Evolutionary conservation across 108 stramenopile species (phyloP), one percentile per base, ranked within the genome.

Genomic region (Cyclotella sp.): DNA sequence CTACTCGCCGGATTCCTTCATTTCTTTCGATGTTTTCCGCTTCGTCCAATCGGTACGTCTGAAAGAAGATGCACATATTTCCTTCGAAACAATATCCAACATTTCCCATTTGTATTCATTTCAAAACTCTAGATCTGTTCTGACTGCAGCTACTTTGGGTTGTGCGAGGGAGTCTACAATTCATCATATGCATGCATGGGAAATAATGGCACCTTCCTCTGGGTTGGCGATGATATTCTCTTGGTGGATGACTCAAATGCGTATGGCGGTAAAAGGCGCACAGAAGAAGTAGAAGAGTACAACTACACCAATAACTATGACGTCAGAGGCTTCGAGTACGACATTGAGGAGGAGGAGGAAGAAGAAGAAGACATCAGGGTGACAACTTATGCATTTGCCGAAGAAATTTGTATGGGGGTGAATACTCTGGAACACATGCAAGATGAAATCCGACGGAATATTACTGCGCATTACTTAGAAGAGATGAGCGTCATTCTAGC

Each of bases 21-120:
- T 55, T 24, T 12, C n/a, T 24, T 55, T 55, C 24, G 24, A 55
- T 24, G 55, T 55, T n/a, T 55, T 55, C 24, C 11, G 24, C n/a
- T 55, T 55, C 24, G 55, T 55, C 55, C 22, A 19, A 26, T 55
- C 55, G 22, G 55, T 55, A 55, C n/a, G 55, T n/a, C 15, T n/a
- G n/a, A 12, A 22, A 1, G 24, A n/a, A 21, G 13, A 3, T n/a
- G 1, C n/a, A 55, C 1, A 55, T 9, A 1, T 55, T n/a, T 24
- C 11, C 0, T 2, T 12, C 11, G 19, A 0, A 22, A 55, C 19
- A 55, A n/a, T n/a, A n/a, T n/a, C n/a, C n/a, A n/a, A n/a, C n/a
- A n/a, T n/a, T 55, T 5, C 12, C 22, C 11, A 22, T 1, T 26
- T 26, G 24, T 24, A 22, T 55, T 21, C 19, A 55, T 24, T 55